Evolutionary conservation across 1,284 basidiomycete genomes (phyloP), one percentile per base, ranked within the genome.

Genomic region (Papiliotrema fonsecae): DNA sequence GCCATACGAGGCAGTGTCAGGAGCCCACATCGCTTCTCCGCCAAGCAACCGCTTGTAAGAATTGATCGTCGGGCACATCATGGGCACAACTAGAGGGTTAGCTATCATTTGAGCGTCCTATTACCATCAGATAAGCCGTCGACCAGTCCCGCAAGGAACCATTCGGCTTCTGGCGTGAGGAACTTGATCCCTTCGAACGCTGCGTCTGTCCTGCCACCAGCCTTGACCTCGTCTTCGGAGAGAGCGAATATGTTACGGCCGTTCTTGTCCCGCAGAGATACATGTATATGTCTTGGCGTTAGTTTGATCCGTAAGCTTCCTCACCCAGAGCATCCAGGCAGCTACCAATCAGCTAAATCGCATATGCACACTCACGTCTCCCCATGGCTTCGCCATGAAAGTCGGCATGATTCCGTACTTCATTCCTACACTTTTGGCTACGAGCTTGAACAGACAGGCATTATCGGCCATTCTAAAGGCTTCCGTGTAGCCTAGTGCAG

Each of bases 321-420:
- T 61, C 43, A 88, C 88, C 89, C 89, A 56, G 90, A 92, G 65
- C 88, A 90, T 13, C 90, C 90, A 34, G 90, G 88, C 58, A 92
- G 79, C 88, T 93, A 58, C 24, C 48, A 25, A 37, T 27, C 6
- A 10, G 49, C 27, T 55, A 26, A 55, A 37, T 21, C n/a, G 13
- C 38, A 10, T 2, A 24, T 9, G 16, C 13, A 18, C 1, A 24
- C 85, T 67, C 65, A 91, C 89, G 64, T 88, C 84, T 42, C 83
- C 85, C 85, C 87, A 93, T 21, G 93, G 94, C 64, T 97, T 97
- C 0, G 94, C 93, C 94, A 98, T 97, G 72, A 98, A 98, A 50
- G 89, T 94, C 0, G 93, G 93, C 41, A 89, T 80, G 47, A 98
- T 80, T 7, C 86, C 87, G 57, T 87, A 79, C 68, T 86, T 83